phyloP scores from a whole-genome alignment of 2,329 filamentous ascomycete genomes.

The Monilinia laxa region DNA sequence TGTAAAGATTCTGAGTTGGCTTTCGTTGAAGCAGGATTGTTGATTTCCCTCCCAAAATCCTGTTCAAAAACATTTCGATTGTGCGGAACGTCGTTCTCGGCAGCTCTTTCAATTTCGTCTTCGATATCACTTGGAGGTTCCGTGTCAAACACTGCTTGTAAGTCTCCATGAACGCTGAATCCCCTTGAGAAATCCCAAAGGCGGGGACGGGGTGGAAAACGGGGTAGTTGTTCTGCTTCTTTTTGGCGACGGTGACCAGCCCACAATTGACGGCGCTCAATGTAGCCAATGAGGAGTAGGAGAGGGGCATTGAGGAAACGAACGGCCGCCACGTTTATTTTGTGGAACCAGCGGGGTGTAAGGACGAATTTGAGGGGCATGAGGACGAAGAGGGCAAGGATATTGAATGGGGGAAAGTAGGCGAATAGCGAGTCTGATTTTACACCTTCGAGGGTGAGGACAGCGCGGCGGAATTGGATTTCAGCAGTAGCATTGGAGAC shows the following conservation, averaged over 20 bases:
- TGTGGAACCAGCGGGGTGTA: conserved; percentile 84
- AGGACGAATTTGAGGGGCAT: conserved; percentile 77
- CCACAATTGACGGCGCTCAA: conserved; percentile 72
- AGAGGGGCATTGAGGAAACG: conserved; percentile 73
- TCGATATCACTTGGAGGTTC: conserved; percentile 36
- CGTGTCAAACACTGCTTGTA: conserved; percentile 39
- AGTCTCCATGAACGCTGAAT: conserved; percentile 39
- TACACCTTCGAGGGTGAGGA: conserved; percentile 81
- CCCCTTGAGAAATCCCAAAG: conserved; percentile 37
- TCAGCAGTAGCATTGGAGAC: conserved; percentile 76
- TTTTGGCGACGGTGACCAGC: conserved; percentile 30
- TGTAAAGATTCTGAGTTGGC: neutral
- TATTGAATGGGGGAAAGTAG: conserved; percentile 74
- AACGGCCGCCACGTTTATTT: conserved; percentile 77
- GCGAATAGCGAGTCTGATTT: conserved; percentile 72
- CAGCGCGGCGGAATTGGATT: conserved; percentile 77
- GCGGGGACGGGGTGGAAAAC: conserved; percentile 25
- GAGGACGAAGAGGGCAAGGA: conserved; percentile 71
- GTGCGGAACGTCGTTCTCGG: conserved; percentile 4
- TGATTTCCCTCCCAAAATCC: conserved; percentile 30
- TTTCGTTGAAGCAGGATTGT: neutral
- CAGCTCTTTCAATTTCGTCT: conserved; percentile 31
- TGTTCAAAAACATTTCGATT: conserved; percentile 24
- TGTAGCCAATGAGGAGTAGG: conserved; percentile 66
- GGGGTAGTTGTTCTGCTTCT: conserved; percentile 33